These are phyloP conservation scores for Lichina pygmaea DNA, from an alignment of 495 filamentous ascomycete genomes.

Conservation along the genomic window DNA sequence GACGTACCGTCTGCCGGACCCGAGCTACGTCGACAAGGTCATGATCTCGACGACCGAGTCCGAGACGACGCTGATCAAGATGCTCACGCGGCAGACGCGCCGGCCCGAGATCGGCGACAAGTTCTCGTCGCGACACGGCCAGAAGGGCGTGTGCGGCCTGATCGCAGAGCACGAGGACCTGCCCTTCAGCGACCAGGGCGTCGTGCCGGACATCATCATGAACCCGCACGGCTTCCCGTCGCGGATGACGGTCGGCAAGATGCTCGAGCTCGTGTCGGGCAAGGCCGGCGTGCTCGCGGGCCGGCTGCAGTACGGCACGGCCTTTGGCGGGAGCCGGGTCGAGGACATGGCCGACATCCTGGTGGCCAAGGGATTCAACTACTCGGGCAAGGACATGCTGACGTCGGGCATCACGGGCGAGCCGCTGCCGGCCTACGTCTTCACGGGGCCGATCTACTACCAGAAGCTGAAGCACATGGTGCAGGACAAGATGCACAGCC, in stretches of 20 bases:
- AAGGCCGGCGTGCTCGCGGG: slow-evolving; percentile 77
- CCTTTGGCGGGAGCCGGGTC: slow-evolving; percentile 79
- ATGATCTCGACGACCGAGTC: slow-evolving; percentile 67
- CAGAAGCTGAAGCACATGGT: slow-evolving; percentile 99
- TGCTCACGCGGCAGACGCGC: slow-evolving; percentile 77
- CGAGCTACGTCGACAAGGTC: slow-evolving; percentile 78
- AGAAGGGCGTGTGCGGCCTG: slow-evolving; percentile 62
- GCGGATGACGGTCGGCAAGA: slow-evolving; percentile 97
- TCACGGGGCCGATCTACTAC: slow-evolving; percentile 97
- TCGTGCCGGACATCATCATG: slow-evolving; percentile 97
- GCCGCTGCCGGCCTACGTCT: slow-evolving; percentile 80
- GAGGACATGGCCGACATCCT: slow-evolving; percentile 70
- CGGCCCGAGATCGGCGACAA: slow-evolving; percentile 56
- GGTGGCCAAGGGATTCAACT: slow-evolving; percentile 71
- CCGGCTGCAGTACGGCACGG: slow-evolving; percentile 68
- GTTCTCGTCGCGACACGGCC: slow-evolving; percentile 19
- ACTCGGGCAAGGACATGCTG: slow-evolving; percentile 88
- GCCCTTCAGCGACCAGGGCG: slow-evolving; percentile 78
- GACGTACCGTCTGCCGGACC: slow-evolving; percentile 63
- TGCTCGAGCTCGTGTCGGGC: slow-evolving; percentile 81
- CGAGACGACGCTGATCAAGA: slow-evolving; percentile 60
- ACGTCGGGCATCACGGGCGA: slow-evolving; percentile 91
- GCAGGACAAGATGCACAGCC: slow-evolving; percentile 97
- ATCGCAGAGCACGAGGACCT: slow-evolving; percentile 90
- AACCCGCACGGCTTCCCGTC: slow-evolving; percentile 99